phyloP scores from a whole-genome alignment of 2,329 filamentous ascomycete species.

The Cercospora janseana region DNA sequence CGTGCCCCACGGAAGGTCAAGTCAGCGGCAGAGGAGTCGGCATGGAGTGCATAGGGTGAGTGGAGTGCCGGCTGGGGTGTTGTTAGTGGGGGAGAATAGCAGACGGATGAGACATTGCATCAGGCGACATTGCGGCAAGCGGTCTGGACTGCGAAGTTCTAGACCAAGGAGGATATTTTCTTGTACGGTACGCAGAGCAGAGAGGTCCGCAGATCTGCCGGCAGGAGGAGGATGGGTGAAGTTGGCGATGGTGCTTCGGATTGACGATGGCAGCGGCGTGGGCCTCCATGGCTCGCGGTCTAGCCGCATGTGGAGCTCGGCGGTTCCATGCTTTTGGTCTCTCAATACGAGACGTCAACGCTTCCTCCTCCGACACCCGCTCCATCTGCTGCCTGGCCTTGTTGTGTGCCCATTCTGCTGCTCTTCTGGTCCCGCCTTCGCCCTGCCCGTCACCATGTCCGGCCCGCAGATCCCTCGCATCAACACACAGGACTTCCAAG shows the following conservation, averaged over 20 bases:
- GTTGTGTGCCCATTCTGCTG: not conserved
- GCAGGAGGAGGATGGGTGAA: not conserved
- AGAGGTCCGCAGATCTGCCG: not conserved
- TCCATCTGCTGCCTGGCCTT: not conserved
- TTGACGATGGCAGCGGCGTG: not conserved
- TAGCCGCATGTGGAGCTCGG: not conserved
- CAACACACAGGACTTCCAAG: slow-evolving; percentile 32
- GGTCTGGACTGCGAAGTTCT: not conserved
- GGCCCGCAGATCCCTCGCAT: slow-evolving; percentile 33
- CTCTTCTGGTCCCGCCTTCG: slow-evolving; percentile 6
- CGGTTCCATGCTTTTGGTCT: not conserved
- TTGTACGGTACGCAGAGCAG: not conserved
- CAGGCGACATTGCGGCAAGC: not conserved
- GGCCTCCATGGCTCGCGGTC: not conserved
- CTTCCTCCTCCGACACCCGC: not conserved
- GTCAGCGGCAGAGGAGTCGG: too few relatives aligned
- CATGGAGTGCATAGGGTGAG: slow-evolving; percentile 4
- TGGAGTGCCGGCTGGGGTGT: not conserved
- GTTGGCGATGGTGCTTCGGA: not conserved
- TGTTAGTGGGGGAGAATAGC: not conserved
- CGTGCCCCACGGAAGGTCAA: too few relatives aligned
- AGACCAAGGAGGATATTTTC: not conserved
- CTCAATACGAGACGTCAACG: not conserved
- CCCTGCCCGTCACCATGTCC: slow-evolving; percentile 28
- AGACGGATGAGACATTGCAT: slow-evolving; percentile 3